These are phyloP conservation scores for Eleusine indica DNA, from an alignment of 176 grass and related monocot species.

Conservation along the genomic window DNA sequence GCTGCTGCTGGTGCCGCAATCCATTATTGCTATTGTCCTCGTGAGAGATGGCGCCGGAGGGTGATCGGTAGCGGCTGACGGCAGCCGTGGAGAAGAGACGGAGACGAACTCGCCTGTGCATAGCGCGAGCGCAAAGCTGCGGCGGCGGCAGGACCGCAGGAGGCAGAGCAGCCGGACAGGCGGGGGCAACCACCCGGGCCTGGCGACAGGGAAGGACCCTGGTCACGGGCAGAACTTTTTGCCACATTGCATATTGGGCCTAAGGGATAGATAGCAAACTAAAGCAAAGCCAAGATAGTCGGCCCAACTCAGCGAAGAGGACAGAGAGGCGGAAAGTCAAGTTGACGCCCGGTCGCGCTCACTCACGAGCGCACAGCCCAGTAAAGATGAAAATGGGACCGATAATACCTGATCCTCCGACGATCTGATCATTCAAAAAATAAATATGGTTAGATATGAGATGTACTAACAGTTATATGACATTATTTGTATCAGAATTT, in stretches of 20 bases:
- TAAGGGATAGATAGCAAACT: background rate
- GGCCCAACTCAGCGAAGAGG: too few species aligned
- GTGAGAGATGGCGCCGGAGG: background rate
- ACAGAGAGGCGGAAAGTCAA: too few species aligned
- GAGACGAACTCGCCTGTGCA: background rate
- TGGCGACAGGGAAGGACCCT: too few species aligned
- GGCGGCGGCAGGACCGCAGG: background rate
- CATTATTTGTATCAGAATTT: too few species aligned
- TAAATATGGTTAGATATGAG: too few species aligned
- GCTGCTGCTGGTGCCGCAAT: slow-evolving; percentile 8
- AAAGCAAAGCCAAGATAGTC: too few species aligned
- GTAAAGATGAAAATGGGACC: too few species aligned
- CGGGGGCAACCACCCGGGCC: background rate
- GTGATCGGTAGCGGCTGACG: background rate
- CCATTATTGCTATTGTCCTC: background rate
- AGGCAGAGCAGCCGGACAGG: background rate
- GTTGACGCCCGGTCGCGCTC: too few species aligned
- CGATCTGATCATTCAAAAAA: too few species aligned
- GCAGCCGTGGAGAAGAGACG: background rate
- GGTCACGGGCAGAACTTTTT: background rate
- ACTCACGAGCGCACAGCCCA: too few species aligned
- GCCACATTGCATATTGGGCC: background rate
- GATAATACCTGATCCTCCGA: too few species aligned
- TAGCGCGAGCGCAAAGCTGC: background rate
- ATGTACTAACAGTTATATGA: too few species aligned